Evolutionary conservation across 139 green algal species (phyloP).

Genomic region (Chlamydomonas urium): DNA sequence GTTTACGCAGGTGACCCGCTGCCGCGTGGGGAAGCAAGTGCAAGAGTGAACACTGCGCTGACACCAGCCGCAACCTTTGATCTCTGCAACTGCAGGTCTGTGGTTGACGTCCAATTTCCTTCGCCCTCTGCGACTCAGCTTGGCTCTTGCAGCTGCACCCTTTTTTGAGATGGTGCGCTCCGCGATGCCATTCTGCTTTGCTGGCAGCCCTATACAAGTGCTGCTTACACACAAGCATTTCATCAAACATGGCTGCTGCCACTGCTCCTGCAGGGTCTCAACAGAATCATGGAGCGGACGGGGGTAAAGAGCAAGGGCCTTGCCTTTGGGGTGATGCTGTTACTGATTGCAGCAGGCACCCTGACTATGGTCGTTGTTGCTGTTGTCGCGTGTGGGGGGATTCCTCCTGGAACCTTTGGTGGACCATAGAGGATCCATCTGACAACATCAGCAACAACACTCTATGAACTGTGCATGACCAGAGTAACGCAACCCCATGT

Average conservation of each 20-base stretch:
- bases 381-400: conserved; percentile 32
- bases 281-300: conserved; percentile 5
- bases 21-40: background rate
- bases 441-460: background rate
- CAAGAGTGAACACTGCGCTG: background rate
- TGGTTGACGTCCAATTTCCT: conserved; percentile 33
- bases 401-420: conserved; percentile 14
- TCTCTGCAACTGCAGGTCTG: conserved; percentile 21
- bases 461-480: background rate
- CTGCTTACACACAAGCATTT: background rate
- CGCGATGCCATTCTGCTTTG: background rate
- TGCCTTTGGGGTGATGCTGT: conserved; percentile 43
- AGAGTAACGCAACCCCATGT: background rate
- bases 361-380: conserved; percentile 17
- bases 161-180: conserved; percentile 26
- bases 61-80: too few relatives aligned
- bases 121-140: conserved; percentile 36
- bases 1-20: conserved; percentile 23
- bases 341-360: conserved; percentile 28
- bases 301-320: conserved; percentile 20
- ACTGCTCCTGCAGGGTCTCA: conserved; percentile 5
- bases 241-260: background rate
- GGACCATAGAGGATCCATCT: background rate
- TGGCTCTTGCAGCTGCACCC: conserved; percentile 42
- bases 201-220: background rate